A percentile compares a stretch with the other conserved stretches of the same genome.
phyloP scores from a whole-genome alignment of 495 filamentous ascomycete genomes.

The Sordaria brevicollis region DNA sequence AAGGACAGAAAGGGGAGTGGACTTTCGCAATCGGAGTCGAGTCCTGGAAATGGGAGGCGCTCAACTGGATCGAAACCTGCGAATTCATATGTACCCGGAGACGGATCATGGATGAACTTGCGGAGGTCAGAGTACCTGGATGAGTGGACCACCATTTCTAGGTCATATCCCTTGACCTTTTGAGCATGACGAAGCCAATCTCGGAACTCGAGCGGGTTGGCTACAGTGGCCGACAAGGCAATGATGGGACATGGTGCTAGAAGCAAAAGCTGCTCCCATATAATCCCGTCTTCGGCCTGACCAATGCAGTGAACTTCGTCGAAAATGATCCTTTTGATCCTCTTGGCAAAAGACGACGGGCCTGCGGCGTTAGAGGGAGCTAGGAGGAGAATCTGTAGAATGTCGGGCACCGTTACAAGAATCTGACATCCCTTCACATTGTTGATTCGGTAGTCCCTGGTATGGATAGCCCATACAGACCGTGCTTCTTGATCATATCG shows the following conservation, averaged over 20 bases:
- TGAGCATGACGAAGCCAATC: slow-evolving; percentile 57
- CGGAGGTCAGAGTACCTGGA: slow-evolving; percentile 64
- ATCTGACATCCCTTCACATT: slow-evolving; percentile 62
- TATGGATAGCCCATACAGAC: slow-evolving; percentile 72
- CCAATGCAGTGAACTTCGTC: slow-evolving; percentile 80
- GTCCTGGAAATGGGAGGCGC: slow-evolving; percentile 22
- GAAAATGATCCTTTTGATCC: slow-evolving; percentile 67
- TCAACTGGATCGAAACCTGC: slow-evolving; percentile 32
- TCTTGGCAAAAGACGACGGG: slow-evolving; percentile 45
- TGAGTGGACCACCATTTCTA: slow-evolving; percentile 55
- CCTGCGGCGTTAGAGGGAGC: slow-evolving; percentile 51
- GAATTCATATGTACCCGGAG: slow-evolving; percentile 44
- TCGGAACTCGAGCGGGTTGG: slow-evolving; percentile 61
- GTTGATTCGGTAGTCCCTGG: slow-evolving; percentile 61
- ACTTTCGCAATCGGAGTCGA: slow-evolving; percentile 35
- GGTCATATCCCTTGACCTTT: slow-evolving; percentile 32
- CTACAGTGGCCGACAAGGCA: slow-evolving; percentile 70
- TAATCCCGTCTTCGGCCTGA: slow-evolving; percentile 62
- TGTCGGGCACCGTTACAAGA: slow-evolving; percentile 65
- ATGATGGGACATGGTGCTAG: slow-evolving; percentile 69
- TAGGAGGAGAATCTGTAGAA: slow-evolving; percentile 71
- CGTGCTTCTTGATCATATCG: slow-evolving; percentile 42
- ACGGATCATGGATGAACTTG: slow-evolving; percentile 50
- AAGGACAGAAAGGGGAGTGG: slow-evolving; percentile 42
- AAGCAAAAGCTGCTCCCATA: slow-evolving; percentile 74